Base-by-base conservation (phyloP, 192 early-diverging fungal genomes). In the Coemansia sp. region DNA sequence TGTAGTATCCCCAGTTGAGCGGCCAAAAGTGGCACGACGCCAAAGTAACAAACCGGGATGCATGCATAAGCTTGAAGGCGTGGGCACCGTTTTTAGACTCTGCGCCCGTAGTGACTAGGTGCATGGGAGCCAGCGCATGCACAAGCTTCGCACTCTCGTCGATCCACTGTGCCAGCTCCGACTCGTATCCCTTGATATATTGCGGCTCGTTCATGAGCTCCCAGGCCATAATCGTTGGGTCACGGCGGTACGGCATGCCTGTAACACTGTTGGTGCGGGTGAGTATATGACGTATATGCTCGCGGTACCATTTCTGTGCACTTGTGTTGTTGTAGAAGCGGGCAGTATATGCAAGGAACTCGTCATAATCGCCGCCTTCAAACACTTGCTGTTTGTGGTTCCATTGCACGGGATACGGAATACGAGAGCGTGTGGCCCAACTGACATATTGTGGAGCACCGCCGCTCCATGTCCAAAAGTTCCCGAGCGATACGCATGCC, bases 391-490 rank as follows among this genome's bases (percentile, higher is more conserved):
- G 12, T 22, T 70, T 52, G 17, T 57, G 76, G 21, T 73, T 62
- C 81, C 77, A 83, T 22, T 82, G 76, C 23, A 50, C 54, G 14
- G 86, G 87, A 55, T 88, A 89, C 25, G 88, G 88, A 45, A 89
- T 87, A 11, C 56, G 49, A 0, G 73, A 69, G 17, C 73, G 57
- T 2, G 82, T 82, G 2, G 78, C 76, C 88, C 88, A 90, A 66
- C 72, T 69, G 14, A 89, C 84, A 57, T 86, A 84, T 70, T 90
- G 88, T 0, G 85, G 66, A 24, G 76, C 77, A 9, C 87, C 86
- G 35, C 89, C 89, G 67, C 84, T 86, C 89, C 89, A 90, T 11
- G 88, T 87, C 89, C 89, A 90, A 70, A 82, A 90, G 63, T 89
- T 89, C 32, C 62, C 67, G 22, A 89, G 57, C 6, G 83, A 74